A percentile compares a stretch with the other conserved stretches of the same genome.
Evolutionary conservation across 805 yeast genomes (phyloP).

Genomic region (Sporopachydermia lactativora): DNA sequence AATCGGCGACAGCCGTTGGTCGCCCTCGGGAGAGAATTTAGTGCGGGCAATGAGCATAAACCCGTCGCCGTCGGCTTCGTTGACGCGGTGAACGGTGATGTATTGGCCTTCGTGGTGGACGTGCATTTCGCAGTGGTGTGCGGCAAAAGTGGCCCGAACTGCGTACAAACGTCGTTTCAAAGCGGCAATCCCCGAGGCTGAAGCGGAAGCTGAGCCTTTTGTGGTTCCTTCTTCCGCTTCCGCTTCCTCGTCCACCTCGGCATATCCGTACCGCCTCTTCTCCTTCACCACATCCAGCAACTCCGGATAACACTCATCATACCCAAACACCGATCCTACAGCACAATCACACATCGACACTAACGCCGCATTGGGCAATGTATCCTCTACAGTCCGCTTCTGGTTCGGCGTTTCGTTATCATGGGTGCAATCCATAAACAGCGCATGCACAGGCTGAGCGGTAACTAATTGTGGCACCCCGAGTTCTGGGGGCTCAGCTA

Average conservation of each 20-base stretch:
- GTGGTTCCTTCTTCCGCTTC: slow-evolving; percentile 10
- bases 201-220: slow-evolving; percentile 20
- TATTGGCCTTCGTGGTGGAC: slow-evolving; percentile 90
- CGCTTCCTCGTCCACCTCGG: no score
- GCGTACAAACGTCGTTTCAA: slow-evolving; percentile 49
- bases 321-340: slow-evolving; percentile 88
- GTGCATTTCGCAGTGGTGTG: slow-evolving; percentile 69
- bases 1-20: slow-evolving; percentile 45
- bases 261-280: slow-evolving; percentile 41
- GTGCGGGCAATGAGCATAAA: slow-evolving; percentile 81
- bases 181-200: slow-evolving; percentile 54
- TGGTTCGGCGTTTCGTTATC: slow-evolving; percentile 86
- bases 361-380: slow-evolving; percentile 87
- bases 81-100: slow-evolving; percentile 78
- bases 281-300: slow-evolving; percentile 74
- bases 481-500: slow-evolving; percentile 53
- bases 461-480: slow-evolving; percentile 54
- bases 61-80: slow-evolving; percentile 76
- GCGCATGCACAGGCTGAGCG: slow-evolving; percentile 75
- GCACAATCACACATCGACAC: slow-evolving; percentile 91
- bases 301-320: slow-evolving; percentile 81
- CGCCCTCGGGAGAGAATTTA: slow-evolving; percentile 37
- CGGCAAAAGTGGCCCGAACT: slow-evolving; percentile 44
- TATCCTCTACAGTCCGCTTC: slow-evolving; percentile 86
- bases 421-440: slow-evolving; percentile 96